Conservation (phyloP, 2,329 filamentous ascomycete species). For the Alternaria burnsii region DNA sequence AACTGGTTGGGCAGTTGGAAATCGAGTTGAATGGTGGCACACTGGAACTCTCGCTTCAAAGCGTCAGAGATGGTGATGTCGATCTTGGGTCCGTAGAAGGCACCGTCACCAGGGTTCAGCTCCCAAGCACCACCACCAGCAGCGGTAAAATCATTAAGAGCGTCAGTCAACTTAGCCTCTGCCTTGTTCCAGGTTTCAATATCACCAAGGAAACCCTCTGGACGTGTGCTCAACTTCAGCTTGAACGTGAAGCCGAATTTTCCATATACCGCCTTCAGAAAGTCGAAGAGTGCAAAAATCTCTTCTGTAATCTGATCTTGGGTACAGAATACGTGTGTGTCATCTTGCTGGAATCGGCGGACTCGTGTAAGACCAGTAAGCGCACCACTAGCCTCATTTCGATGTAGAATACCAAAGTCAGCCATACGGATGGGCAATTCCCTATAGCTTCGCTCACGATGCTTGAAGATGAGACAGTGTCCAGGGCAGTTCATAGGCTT, state of each 20-base stretch:
- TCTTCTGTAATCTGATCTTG: constrained; percentile 79
- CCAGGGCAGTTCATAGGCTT: constrained; percentile 99
- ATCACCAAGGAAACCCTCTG: constrained; percentile 88
- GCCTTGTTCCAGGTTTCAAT: constrained; percentile 89
- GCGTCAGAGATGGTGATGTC: constrained; percentile 95
- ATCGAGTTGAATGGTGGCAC: constrained; percentile 93
- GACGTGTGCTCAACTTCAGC: constrained; percentile 89
- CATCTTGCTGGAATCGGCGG: constrained; percentile 93
- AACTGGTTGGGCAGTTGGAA: constrained; percentile 89
- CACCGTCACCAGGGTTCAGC: constrained; percentile 92
- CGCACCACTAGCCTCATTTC: constrained; percentile 94
- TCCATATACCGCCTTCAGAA: constrained; percentile 80
- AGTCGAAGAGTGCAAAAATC: constrained; percentile 86
- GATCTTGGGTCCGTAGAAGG: constrained; percentile 98
- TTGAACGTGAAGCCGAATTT: constrained; percentile 91
- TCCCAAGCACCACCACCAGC: constrained; percentile 77
- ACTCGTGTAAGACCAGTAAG: constrained; percentile 91
- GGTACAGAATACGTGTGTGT: constrained; percentile 94
- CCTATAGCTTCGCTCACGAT: constrained; percentile 84
- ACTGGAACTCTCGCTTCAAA: constrained; percentile 83
- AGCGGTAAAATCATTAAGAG: constrained; percentile 75
- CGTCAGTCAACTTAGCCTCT: constrained; percentile 79
- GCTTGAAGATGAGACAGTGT: constrained; percentile 86
- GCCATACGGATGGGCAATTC: constrained; percentile 92
- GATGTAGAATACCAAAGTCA: constrained; percentile 93